These are phyloP conservation scores for Pseudogymnoascus pannorum DNA, from an alignment of 2,329 filamentous ascomycete genomes.

Conservation along the genomic window DNA sequence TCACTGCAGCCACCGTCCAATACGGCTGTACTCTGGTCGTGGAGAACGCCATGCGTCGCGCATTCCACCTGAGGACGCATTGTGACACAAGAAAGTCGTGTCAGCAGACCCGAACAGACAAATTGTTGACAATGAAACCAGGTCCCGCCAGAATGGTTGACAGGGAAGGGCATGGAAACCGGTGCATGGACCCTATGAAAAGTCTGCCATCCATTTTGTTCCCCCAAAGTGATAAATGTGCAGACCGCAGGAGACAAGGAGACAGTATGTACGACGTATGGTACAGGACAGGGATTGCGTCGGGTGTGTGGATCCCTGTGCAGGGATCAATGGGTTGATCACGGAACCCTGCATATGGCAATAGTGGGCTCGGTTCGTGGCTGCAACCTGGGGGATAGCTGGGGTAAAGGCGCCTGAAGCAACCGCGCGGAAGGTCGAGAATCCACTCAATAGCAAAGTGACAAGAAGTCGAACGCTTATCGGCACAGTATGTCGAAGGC, in stretches of 20 bases:
- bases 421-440: slow-evolving; percentile 6
- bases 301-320: neutral
- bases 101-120: neutral
- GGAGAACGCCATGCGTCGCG: neutral
- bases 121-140: neutral
- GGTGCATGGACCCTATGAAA: neutral
- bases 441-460: neutral
- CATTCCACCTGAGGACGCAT: neutral
- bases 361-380: neutral
- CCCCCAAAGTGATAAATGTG: neutral
- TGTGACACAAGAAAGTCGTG: neutral
- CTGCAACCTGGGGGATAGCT: neutral
- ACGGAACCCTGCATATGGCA: slow-evolving; percentile 7
- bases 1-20: neutral
- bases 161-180: neutral
- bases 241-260: slow-evolving; percentile 2
- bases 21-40: neutral
- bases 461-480: neutral
- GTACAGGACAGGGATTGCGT: neutral
- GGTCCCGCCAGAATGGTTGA: neutral
- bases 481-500: neutral
- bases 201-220: neutral
- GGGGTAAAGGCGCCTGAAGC: slow-evolving; percentile 6
- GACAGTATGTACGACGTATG: neutral
- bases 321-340: slow-evolving; percentile 3